These are phyloP conservation scores for Fraxinus quadrangulata DNA, from an alignment of 257 asterid genomes.

Conservation along the genomic window DNA sequence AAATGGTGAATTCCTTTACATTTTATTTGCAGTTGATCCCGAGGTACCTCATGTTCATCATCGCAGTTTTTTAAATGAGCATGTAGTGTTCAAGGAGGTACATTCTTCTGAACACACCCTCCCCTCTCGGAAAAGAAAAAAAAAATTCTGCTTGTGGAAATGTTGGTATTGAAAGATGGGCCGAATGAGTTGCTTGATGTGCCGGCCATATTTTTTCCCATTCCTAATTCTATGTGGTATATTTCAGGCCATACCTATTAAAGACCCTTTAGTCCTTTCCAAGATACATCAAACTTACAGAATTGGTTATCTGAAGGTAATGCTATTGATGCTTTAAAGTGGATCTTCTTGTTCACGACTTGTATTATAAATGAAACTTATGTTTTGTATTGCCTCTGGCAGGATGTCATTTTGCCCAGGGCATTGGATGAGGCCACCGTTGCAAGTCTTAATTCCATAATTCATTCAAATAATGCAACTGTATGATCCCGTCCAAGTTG, in stretches of 20 bases:
- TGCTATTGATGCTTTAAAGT: slow-evolving; percentile 15
- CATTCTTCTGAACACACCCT: slow-evolving; percentile 6
- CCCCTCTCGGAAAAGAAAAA: slow-evolving; percentile 3
- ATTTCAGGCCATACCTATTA: slow-evolving; percentile 79
- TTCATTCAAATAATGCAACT: slow-evolving; percentile 80
- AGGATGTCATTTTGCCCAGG: slow-evolving; percentile 91
- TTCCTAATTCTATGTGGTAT: slow-evolving; percentile 29
- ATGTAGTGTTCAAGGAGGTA: slow-evolving; percentile 94
- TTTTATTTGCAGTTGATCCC: slow-evolving; percentile 75
- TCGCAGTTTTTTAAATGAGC: slow-evolving; percentile 82
- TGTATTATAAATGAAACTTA: slow-evolving; percentile 25
- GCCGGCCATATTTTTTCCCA: background rate
- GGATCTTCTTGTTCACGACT: slow-evolving; percentile 9
- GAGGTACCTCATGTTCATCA: slow-evolving; percentile 66
- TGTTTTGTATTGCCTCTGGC: slow-evolving; percentile 37
- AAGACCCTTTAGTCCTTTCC: slow-evolving; percentile 73
- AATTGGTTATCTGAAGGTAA: slow-evolving; percentile 90
- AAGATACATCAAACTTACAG: slow-evolving; percentile 96
- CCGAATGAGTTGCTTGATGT: slow-evolving; percentile 3
- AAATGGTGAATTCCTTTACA: slow-evolving; percentile 23
- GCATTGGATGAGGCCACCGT: slow-evolving; percentile 68
- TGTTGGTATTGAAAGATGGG: slow-evolving; percentile 7
- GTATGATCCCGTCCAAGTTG: slow-evolving; percentile 52
- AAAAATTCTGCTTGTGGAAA: slow-evolving; percentile 1
- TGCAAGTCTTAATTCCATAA: slow-evolving; percentile 72